A percentile compares a stretch with the other conserved stretches of the same genome.
Evolutionary conservation across 2,329 filamentous ascomycete species (phyloP).

Genomic region (Fonsecaea multimorphosa): DNA sequence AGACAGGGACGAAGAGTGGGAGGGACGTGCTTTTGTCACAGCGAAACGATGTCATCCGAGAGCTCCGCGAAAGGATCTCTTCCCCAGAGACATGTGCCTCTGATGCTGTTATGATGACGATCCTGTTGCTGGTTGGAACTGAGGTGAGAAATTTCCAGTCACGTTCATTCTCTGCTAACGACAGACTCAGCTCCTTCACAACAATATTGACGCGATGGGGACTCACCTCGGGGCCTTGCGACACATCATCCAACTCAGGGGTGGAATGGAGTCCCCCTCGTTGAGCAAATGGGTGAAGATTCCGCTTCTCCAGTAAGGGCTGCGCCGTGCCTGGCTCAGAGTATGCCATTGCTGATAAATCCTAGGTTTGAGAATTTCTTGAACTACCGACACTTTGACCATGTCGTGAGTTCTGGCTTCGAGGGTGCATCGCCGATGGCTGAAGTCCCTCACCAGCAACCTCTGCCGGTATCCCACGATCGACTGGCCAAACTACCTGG

Average conservation of each 20-base stretch:
- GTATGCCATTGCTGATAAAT: conserved; percentile 11
- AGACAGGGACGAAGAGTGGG: background rate
- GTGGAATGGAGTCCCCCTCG: conserved; percentile 3
- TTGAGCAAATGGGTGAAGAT: conserved; percentile 18
- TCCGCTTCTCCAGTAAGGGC: conserved; percentile 16
- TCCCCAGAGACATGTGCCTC: conserved; percentile 12
- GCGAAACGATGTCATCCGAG: conserved; percentile 16
- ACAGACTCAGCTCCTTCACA: conserved; percentile 12
- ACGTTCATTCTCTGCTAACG: background rate
- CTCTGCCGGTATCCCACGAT: background rate
- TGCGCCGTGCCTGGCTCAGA: background rate
- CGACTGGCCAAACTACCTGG: conserved; percentile 6
- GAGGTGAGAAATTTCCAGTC: conserved; percentile 2
- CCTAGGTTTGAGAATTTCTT: conserved; percentile 19
- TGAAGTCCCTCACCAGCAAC: background rate
- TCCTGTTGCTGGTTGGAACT: conserved; percentile 16
- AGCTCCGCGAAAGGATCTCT: conserved; percentile 21
- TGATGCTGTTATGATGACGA: conserved; percentile 19
- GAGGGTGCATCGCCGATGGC: background rate
- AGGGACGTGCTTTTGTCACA: conserved; percentile 11
- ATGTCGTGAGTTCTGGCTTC: conserved; percentile 6
- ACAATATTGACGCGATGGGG: conserved; percentile 18
- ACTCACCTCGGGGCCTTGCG: conserved; percentile 18
- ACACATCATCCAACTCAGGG: conserved; percentile 19
- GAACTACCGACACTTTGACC: conserved; percentile 20